These are phyloP conservation scores for Cymbopogon citratus DNA, from an alignment of 176 grass and related monocot species.

Conservation along the genomic window DNA sequence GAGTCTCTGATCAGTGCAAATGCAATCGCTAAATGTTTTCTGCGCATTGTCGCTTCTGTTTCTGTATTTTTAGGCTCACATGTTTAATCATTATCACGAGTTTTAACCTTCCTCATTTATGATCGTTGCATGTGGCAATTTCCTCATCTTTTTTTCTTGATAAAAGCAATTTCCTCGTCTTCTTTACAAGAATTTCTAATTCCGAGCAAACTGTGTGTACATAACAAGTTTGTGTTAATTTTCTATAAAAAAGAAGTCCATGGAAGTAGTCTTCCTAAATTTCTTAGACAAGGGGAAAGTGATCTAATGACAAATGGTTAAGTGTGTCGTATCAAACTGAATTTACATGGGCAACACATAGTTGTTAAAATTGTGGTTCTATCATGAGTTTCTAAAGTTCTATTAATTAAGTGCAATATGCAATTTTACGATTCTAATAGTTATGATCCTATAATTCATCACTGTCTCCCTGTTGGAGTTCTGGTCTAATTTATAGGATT, in stretches of 20 bases:
- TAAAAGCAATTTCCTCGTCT: not conserved
- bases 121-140: not conserved
- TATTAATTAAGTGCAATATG: not conserved
- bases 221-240: not conserved
- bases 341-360: not conserved
- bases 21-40: constrained; percentile 5
- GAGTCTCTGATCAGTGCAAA: not conserved
- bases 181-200: not conserved
- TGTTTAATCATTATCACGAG: not conserved
- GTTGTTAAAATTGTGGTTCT: not conserved
- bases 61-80: not conserved
- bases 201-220: not conserved
- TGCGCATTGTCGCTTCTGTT: not conserved
- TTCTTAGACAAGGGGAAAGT: not conserved
- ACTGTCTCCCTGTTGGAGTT: not conserved
- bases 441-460: not conserved
- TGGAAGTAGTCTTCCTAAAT: too few species aligned
- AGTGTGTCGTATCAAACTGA: not conserved
- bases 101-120: not conserved
- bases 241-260: not conserved
- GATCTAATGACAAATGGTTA: not conserved
- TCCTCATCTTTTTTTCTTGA: too few species aligned
- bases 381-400: not conserved
- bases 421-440: not conserved
- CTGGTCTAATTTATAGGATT: not conserved